Evolutionary conservation across 2,329 filamentous ascomycete genomes (phyloP).

Genomic region (Neonectria faginata): DNA sequence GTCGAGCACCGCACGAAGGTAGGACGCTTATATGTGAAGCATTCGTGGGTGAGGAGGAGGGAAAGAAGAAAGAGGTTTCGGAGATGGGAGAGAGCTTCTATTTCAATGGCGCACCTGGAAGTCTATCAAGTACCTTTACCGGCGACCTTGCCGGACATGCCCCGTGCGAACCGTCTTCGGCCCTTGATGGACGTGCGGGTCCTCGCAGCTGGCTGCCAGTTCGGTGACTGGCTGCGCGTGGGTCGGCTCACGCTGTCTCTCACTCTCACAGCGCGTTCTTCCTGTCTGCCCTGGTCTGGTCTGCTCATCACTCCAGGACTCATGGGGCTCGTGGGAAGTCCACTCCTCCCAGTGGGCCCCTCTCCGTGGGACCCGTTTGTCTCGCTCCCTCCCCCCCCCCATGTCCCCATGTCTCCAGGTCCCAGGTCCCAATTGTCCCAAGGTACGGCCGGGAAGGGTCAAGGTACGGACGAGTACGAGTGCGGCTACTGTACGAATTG

Average conservation of each 20-base stretch:
- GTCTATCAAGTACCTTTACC: conserved; percentile 34
- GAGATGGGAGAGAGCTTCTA: conserved; percentile 53
- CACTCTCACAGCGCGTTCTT: neutral
- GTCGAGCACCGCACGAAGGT: conserved; percentile 63
- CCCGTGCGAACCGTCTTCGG: conserved; percentile 45
- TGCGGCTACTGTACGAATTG: conserved; percentile 46
- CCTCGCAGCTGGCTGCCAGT: conserved; percentile 7
- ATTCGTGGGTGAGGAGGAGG: conserved; percentile 63
- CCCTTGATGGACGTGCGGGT: conserved; percentile 40
- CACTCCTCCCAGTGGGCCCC: conserved; percentile 20
- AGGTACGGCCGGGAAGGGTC: conserved; percentile 41
- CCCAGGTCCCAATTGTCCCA: conserved; percentile 28
- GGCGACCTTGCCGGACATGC: conserved; percentile 44
- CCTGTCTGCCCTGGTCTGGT: neutral
- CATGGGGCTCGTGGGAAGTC: conserved; percentile 26
- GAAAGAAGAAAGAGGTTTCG: conserved; percentile 49
- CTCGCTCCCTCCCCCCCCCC: neutral
- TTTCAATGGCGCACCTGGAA: conserved; percentile 51
- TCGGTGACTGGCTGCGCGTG: conserved; percentile 15
- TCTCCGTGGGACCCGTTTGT: conserved; percentile 28
- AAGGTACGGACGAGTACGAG: conserved; percentile 42
- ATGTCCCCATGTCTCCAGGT: conserved; percentile 27
- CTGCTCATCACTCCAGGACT: conserved; percentile 3
- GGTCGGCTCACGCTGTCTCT: conserved; percentile 26
- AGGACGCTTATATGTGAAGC: conserved; percentile 58